phyloP scores from a whole-genome alignment of 2,329 filamentous ascomycete species.

The Fusarium subglutinans region DNA sequence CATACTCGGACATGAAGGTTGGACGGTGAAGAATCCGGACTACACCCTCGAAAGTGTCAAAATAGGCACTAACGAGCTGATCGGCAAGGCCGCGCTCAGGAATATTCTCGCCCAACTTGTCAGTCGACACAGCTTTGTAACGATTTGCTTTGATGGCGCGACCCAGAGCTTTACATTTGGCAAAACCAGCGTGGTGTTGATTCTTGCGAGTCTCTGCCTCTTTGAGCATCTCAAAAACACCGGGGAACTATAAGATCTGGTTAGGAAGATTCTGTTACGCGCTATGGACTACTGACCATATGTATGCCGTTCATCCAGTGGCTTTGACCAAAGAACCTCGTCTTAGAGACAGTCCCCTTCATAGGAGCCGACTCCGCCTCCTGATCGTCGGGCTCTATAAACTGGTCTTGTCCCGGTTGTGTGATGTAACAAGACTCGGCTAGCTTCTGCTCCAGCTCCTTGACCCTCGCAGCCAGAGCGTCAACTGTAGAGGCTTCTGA shows the following conservation, averaged over 20 bases:
- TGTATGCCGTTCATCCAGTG: conserved; percentile 60
- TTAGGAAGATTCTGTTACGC: background rate
- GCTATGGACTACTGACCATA: conserved; percentile 47
- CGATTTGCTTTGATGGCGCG: conserved; percentile 55
- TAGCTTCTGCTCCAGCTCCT: conserved; percentile 56
- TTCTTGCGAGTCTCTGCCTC: conserved; percentile 40
- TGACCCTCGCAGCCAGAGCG: conserved; percentile 51
- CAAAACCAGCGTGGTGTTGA: conserved; percentile 47
- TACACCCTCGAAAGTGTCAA: conserved; percentile 65
- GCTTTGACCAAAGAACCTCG: conserved; percentile 58
- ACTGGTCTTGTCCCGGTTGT: conserved; percentile 21
- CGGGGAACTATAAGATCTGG: conserved; percentile 42
- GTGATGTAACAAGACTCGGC: conserved; percentile 41
- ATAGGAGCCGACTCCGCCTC: conserved; percentile 28
- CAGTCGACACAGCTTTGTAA: conserved; percentile 46
- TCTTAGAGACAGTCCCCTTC: conserved; percentile 53
- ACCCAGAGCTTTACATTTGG: conserved; percentile 53
- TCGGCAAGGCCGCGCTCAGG: conserved; percentile 56
- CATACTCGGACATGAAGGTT: conserved; percentile 64
- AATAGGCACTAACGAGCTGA: conserved; percentile 61
- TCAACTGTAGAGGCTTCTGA: conserved; percentile 43
- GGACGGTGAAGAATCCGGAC: conserved; percentile 67
- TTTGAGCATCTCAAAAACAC: conserved; percentile 41
- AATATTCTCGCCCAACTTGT: conserved; percentile 52
- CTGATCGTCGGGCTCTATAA: background rate